Conservation (phyloP, 1,284 basidiomycete genomes). For the Ustilago trichophora region DNA sequence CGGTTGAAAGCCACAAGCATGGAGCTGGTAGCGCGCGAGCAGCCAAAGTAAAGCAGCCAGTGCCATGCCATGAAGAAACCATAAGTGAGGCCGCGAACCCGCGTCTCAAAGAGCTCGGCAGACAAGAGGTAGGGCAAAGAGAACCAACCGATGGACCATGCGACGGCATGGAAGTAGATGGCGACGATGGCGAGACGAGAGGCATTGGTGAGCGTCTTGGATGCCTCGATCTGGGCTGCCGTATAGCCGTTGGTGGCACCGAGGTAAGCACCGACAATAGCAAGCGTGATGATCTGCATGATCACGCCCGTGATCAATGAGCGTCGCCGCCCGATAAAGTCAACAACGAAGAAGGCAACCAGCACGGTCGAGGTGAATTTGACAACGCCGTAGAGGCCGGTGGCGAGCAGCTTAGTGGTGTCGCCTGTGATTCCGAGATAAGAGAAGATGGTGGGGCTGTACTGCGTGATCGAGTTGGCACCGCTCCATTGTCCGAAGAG, state of each 20-base stretch:
- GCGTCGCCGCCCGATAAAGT: constrained; percentile 10
- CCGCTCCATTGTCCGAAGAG: constrained; percentile 9
- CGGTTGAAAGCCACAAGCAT: constrained; percentile 13
- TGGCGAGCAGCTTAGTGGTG: constrained; percentile 3
- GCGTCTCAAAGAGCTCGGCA: constrained; percentile 9
- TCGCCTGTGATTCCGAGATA: constrained; percentile 4
- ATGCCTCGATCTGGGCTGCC: constrained; percentile 7
- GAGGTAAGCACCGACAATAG: constrained; percentile 9
- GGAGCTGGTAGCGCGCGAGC: constrained; percentile 10
- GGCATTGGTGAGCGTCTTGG: constrained; percentile 1
- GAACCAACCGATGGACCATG: constrained; percentile 16
- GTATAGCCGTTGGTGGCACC: constrained; percentile 9
- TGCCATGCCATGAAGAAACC: constrained; percentile 16
- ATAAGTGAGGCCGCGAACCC: constrained; percentile 6
- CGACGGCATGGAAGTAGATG: constrained; percentile 13
- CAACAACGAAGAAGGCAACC: constrained; percentile 9
- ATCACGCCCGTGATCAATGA: constrained; percentile 5
- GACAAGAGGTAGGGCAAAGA: constrained; percentile 8
- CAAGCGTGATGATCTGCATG: constrained; percentile 7
- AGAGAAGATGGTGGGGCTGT: constrained; percentile 6
- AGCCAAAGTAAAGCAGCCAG: constrained; percentile 15
- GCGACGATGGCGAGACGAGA: constrained; percentile 10
- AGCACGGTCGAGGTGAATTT: constrained; percentile 2
- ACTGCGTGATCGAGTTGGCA: constrained; percentile 3
- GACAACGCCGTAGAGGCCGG: constrained; percentile 2